Base-by-base conservation (phyloP, 2,329 filamentous ascomycete genomes). In the Venturia nashicola region DNA sequence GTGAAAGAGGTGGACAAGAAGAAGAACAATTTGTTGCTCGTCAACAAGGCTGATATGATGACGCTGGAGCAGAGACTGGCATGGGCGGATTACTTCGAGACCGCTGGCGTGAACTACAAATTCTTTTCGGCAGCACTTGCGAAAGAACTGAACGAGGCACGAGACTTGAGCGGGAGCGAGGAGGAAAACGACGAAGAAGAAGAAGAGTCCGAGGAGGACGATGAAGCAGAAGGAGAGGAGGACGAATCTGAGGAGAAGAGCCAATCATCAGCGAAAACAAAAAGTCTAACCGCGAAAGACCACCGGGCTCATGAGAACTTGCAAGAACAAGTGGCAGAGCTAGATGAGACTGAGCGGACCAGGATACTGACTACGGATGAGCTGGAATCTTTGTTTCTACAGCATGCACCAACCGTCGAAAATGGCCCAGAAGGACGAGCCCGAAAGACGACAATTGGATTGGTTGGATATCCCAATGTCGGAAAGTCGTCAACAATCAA, bases 41-140 rank as follows among this genome's bases (percentile, higher is more conserved):
- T 99, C 72, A 99, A 99, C 81, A 99, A 99, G 81, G 92, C 94
- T 57, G 94, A 99, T 77, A 97, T 99, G 94, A 92, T 99, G 90
- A 96, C 92, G 1, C 75, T 86, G 59, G 85, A 85, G 70, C 95
- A 99, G 77, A 82, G 94, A 68, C 83, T 83, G 68, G 80, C 82
- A 0, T 99, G 94, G 94, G 92, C 92, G 3, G 84, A 88, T 69
- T 91, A 96, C 72, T 90, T 99, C 69, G 87, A 87, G 69, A 80
- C 86, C 69, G 85, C 88, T 34, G 85, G 86, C 36, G 95, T 99
- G 71, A 85, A 89, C 63, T 99, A 94, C 80, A 89, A 88, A 70
- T 99, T 97, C 79, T 99, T 99, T 80, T 99, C 95, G 1, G 94
- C 94, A 1, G 86, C 89, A 66, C 76, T 99, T 65, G 94, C 94